Base-by-base conservation (phyloP, 2,329 filamentous ascomycete species). In the Pezicula radicicola region DNA sequence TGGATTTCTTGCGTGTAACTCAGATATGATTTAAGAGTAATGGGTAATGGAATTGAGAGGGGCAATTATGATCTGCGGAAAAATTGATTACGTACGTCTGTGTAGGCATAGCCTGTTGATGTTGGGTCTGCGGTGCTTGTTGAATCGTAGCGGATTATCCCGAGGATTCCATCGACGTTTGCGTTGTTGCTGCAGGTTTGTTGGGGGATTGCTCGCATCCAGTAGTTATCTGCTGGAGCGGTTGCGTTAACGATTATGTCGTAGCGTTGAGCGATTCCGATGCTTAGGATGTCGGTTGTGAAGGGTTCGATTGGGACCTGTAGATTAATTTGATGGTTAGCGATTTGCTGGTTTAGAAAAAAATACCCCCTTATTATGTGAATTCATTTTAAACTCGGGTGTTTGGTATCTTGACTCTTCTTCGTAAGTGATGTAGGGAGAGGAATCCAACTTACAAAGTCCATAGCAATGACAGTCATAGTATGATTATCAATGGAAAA, bases 391-490 rank as follows among this genome's bases (percentile, higher is more conserved):
- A n/a, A n/a, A n/a, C n/a, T n/a, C n/a, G n/a, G n/a, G n/a, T n/a
- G n/a, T n/a, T n/a, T n/a, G n/a, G n/a, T n/a, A n/a, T n/a, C n/a
- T n/a, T n/a, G n/a, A n/a, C n/a, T n/a, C n/a, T n/a, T n/a, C n/a
- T n/a, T n/a, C n/a, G n/a, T n/a, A n/a, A n/a, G n/a, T 30, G 7
- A 30, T 30, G 28, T 30, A 9, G 28, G 7, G 10, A 30, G 7
- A 3, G 7, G 7, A 30, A 9, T 3, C 4, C 7, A 21, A 30
- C 28, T 30, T 30, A 30, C 28, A 30, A 30, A 30, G 42, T 85
- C 75, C 62, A 87, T 89, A 67, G 85, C 84, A 46, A 89, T 74
- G 5, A 78, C 80, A 0, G 84, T 85, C 1, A 81, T 60, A 4
- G 76, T 83, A 50, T 76, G 63, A 2, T 75, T 75, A 45, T 81